A percentile compares a stretch with the other conserved stretches of the same genome.
Conservation (phyloP, 495 filamentous ascomycete genomes). For the Trypethelium eluteriae region DNA sequence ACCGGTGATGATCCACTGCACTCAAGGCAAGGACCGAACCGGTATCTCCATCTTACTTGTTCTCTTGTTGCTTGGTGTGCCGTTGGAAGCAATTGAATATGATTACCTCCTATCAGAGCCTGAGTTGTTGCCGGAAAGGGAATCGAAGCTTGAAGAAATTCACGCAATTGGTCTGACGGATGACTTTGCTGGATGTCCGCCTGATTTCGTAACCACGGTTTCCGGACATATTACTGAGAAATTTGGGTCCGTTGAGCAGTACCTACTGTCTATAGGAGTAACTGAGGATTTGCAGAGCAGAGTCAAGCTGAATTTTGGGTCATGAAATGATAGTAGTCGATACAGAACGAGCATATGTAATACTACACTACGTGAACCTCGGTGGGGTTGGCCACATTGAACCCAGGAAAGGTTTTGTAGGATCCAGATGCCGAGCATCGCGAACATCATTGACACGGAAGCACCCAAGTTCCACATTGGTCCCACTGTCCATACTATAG, state of each 20-base stretch:
- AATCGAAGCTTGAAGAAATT: constrained; percentile 60
- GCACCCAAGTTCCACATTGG: too few species aligned
- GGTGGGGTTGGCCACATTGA: too few species aligned
- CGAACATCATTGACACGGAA: too few species aligned
- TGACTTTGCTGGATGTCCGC: constrained; percentile 58
- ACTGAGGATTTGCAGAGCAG: constrained; percentile 27
- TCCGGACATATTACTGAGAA: constrained; percentile 42
- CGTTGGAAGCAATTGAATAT: constrained; percentile 47
- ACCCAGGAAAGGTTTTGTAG: too few species aligned
- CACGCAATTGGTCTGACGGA: constrained; percentile 56
- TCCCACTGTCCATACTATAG: too few species aligned
- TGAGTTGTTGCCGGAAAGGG: constrained; percentile 53
- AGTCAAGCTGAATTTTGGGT: constrained; percentile 20
- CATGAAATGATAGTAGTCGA: not conserved
- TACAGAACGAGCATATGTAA: too few species aligned
- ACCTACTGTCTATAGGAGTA: constrained; percentile 55
- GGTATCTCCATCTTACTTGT: constrained; percentile 62
- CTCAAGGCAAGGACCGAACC: constrained; percentile 82
- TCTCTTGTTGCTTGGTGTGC: constrained; percentile 52
- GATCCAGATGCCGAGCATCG: too few species aligned
- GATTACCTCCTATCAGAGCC: constrained; percentile 60
- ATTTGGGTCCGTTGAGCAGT: constrained; percentile 57
- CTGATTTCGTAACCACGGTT: constrained; percentile 47
- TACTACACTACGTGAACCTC: too few species aligned
- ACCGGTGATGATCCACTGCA: constrained; percentile 69